Base-by-base conservation (phyloP, 2,329 filamentous ascomycete species). In the Coniochaeta sp. region DNA sequence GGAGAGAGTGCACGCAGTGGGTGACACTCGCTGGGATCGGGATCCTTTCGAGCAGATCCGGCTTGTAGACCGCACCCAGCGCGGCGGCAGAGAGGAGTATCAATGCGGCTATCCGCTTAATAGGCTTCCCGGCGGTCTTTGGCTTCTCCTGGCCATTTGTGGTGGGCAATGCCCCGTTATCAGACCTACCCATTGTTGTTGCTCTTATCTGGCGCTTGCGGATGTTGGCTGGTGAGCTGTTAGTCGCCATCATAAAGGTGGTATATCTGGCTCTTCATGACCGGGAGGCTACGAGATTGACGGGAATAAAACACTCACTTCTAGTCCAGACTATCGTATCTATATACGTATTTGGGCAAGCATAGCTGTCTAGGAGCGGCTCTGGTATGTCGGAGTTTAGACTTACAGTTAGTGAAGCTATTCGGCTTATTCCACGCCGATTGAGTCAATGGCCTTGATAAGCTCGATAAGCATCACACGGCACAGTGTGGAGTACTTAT, bases 1-100 rank as follows among this genome's bases (percentile, higher is more conserved):
- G n/a, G n/a, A n/a, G n/a, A n/a, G 61, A 56, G 52, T 61, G 63
- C 14, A 51, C 51, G 54, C 62, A 58, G n/a, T 62, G 38, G 18
- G 38, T 26, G 38, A 42, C 8, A 14, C 14, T n/a, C 10, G 18
- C 5, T 3, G 38, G 38, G 12, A 42, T 18, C 14, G 14, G 5
- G 38, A 42, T 13, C 18, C 38, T 42, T n/a, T 12, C 12, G 18
- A 42, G 38, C 38, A 4, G 26, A 22, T 26, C 20, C 6, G 38
- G 38, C n/a, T 22, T 16, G 12, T 24, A 42, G 3, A 42, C 38
- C 8, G 10, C 26, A 22, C 38, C 8, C 4, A 53, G n/a, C 62
- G 60, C 33, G 59, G 50, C 42, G 63, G 59, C 24, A 7, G 45
- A 30, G 13, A 48, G 45, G 3, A 48, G 3, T 13, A 48, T 24